phyloP scores from a whole-genome alignment of 805 yeast species.

The Yarrowia sp. region DNA sequence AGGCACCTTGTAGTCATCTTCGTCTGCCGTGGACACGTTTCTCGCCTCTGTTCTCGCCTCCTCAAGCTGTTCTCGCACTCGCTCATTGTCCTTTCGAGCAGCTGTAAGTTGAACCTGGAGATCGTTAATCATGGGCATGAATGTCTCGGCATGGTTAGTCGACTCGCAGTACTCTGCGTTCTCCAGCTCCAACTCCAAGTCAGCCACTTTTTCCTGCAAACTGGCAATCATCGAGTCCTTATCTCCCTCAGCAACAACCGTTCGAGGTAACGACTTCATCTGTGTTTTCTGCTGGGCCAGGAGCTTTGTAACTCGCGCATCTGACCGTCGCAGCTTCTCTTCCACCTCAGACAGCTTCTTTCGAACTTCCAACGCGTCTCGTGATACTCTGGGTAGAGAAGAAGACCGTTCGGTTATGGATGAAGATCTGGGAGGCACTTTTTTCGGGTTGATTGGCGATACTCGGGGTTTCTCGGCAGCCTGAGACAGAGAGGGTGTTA shows the following conservation, averaged over 20 bases:
- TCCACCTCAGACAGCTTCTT: conserved; percentile 7
- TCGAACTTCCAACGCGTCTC: neutral
- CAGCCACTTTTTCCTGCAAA: conserved; percentile 21
- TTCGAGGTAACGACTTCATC: conserved; percentile 8
- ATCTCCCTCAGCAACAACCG: neutral
- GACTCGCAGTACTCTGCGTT: conserved; percentile 14
- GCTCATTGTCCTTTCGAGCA: conserved; percentile 5
- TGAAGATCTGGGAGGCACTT: conserved; percentile 13
- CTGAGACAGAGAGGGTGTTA: neutral
- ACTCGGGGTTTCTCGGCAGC: conserved; percentile 3
- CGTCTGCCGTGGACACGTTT: neutral
- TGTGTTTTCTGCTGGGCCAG: conserved; percentile 22
- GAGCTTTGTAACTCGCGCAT: neutral
- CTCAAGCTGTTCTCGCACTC: conserved; percentile 13
- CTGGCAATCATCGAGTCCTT: conserved; percentile 11
- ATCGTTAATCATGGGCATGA: conserved; percentile 18
- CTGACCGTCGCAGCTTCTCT: conserved; percentile 1
- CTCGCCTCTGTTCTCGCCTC: neutral
- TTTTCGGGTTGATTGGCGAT: neutral
- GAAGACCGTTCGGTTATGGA: neutral
- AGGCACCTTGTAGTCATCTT: conserved; percentile 23
- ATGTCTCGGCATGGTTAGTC: conserved; percentile 14
- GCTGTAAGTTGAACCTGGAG: conserved; percentile 21
- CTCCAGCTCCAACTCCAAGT: conserved; percentile 24
- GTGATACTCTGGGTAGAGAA: neutral